Evolutionary conservation across 2,329 filamentous ascomycete species (phyloP).

Genomic region (Fusarium tricinctum): DNA sequence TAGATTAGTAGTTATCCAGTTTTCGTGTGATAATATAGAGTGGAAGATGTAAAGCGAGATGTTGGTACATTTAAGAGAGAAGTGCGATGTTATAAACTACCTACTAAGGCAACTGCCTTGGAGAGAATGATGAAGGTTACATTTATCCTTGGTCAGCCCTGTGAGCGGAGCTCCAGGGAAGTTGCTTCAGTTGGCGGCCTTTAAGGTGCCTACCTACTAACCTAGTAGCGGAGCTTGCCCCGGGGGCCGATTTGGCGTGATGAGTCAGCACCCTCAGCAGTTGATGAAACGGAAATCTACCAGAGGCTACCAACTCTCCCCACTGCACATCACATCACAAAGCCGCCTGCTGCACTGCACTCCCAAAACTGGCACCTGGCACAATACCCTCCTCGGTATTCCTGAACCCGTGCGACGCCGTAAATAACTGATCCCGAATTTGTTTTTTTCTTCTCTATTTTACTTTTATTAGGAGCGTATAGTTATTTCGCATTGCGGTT

Average conservation of each 20-base stretch:
- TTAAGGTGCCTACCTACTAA: background rate
- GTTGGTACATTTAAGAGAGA: background rate
- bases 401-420: slow-evolving; percentile 32
- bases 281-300: slow-evolving; percentile 52
- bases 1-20: background rate
- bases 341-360: slow-evolving; percentile 46
- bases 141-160: slow-evolving; percentile 30
- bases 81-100: background rate
- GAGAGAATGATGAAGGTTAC: background rate
- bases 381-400: slow-evolving; percentile 37
- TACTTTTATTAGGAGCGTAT: slow-evolving; percentile 1
- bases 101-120: too few relatives aligned
- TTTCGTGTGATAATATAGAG: background rate
- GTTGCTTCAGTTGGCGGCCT: background rate
- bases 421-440: slow-evolving; percentile 12
- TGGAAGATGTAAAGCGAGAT: background rate
- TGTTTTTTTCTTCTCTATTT: background rate
- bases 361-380: slow-evolving; percentile 34
- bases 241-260: slow-evolving; percentile 12
- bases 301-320: slow-evolving; percentile 55
- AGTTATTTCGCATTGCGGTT: slow-evolving; percentile 14
- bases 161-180: slow-evolving; percentile 29
- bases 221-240: slow-evolving; percentile 8
- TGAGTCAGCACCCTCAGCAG: slow-evolving; percentile 46
- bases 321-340: slow-evolving; percentile 56